Evolutionary conservation across 768 basidiomycete genomes (phyloP).

Genomic region (Leccinum pellstonianum): DNA sequence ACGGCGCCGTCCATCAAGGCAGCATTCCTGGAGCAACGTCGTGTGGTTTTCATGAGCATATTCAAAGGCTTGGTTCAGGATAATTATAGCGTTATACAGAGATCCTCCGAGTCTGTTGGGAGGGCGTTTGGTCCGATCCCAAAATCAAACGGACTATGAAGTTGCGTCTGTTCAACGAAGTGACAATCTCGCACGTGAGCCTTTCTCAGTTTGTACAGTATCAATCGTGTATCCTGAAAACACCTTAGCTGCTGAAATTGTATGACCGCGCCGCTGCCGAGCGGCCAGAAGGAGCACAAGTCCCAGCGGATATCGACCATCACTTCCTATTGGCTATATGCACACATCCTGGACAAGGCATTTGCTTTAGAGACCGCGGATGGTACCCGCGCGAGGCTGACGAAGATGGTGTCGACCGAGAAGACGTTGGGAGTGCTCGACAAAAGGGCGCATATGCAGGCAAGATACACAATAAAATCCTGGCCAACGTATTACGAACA

Average conservation of each 20-base stretch:
- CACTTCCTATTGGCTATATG: conserved; percentile 87
- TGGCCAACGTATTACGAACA: conserved; percentile 68
- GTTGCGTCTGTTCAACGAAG: conserved; percentile 68
- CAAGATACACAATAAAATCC: conserved; percentile 78
- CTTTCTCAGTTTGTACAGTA: background rate
- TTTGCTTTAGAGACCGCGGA: conserved; percentile 86
- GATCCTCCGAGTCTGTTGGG: conserved; percentile 74
- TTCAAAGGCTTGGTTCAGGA: conserved; percentile 75
- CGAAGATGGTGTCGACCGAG: conserved; percentile 38
- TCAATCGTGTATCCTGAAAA: background rate
- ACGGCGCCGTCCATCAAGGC: conserved; percentile 54
- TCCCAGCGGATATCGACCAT: conserved; percentile 77
- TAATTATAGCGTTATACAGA: conserved; percentile 56
- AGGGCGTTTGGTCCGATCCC: conserved; percentile 70
- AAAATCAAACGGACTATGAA: conserved; percentile 73
- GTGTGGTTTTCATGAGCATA: conserved; percentile 60
- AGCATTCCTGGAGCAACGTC: conserved; percentile 67
- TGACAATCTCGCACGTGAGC: conserved; percentile 60
- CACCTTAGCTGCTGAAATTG: conserved; percentile 62
- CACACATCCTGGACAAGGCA: conserved; percentile 74
- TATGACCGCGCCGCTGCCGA: conserved; percentile 62
- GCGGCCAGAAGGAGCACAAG: conserved; percentile 45
- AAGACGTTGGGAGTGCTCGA: conserved; percentile 34
- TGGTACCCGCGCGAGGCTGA: conserved; percentile 82
- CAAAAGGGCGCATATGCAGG: conserved; percentile 32